Evolutionary conservation across 331 rosid species (phyloP), one percentile per base, ranked within the genome.

Genomic region (Quercus phellos): DNA sequence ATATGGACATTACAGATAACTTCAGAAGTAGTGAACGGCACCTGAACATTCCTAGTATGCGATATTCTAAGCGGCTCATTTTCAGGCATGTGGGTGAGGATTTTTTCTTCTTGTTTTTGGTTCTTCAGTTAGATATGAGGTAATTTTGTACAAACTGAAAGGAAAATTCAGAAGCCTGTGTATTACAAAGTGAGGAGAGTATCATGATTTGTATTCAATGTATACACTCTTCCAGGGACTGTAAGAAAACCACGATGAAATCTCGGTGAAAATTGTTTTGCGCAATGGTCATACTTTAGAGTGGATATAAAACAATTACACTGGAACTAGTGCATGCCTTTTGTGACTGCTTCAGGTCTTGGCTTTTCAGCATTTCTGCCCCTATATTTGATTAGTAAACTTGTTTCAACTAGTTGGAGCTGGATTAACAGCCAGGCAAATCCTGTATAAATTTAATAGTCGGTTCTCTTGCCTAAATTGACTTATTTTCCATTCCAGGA

Each of bases 1-100:
- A 5, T 18, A 67, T 74, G 75, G 58, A 68, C 77, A 78, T 77
- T 74, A 84, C 91, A 93, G 93, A 89, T 80, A 81, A 81, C 73
- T 67, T 74, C 76, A 26, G 85, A 87, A 79, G 85, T 73, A 32
- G 22, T 29, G 35, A 85, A 77, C 22, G 84, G 89, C 34, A 68
- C 74, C 46, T 88, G 88, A 63, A 88, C 80, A 73, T 80, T 38
- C 66, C 67, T 58, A 30, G 77, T 69, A 70, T 51, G 74, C 74
- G 58, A 80, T 78, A 84, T 58, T 68, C 74, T 55, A 70, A 78
- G 70, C 83, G 78, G 82, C 81, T 76, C 88, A 72, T 67, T 76
- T 86, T 81, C 80, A 67, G 78, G 78, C 77, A 19, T 80, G 77
- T 76, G 79, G 84, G 77, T 76, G 86, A 74, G 82, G 86, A 75